phyloP scores from a whole-genome alignment of 495 filamentous ascomycete genomes.

The Aspergillus leporis region DNA sequence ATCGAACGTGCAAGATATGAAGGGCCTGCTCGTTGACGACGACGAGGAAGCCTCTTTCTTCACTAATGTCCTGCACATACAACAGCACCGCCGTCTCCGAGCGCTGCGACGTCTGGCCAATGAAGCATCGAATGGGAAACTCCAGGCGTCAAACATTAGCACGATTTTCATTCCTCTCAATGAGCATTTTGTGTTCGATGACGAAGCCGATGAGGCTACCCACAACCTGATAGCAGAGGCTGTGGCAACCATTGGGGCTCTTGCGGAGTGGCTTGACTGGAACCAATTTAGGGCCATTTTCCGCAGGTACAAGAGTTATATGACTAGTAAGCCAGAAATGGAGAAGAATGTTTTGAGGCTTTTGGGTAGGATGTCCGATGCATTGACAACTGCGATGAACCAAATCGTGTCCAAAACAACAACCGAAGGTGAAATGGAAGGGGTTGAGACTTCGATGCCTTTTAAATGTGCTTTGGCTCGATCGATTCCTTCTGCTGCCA shows the following conservation, averaged over 20 bases:
- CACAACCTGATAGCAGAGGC: conserved; percentile 85
- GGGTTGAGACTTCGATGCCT: conserved; percentile 29
- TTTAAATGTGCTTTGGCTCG: conserved; percentile 54
- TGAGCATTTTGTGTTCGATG: conserved; percentile 89
- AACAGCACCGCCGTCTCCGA: conserved; percentile 81
- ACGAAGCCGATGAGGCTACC: conserved; percentile 70
- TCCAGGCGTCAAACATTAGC: conserved; percentile 74
- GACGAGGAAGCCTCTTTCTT: conserved; percentile 95
- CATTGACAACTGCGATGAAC: conserved; percentile 57
- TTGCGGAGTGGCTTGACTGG: conserved; percentile 83
- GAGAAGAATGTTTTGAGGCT: conserved; percentile 85
- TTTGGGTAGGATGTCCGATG: conserved; percentile 76
- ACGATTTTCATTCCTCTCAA: conserved; percentile 88
- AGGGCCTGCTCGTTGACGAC: conserved; percentile 66
- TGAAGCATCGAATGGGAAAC: conserved; percentile 58
- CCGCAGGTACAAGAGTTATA: conserved; percentile 74
- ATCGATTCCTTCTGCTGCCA: conserved; percentile 67
- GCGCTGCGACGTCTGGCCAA: conserved; percentile 75
- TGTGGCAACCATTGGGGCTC: conserved; percentile 67
- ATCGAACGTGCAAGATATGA: conserved; percentile 71
- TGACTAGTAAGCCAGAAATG: conserved; percentile 76
- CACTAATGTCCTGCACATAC: conserved; percentile 86
- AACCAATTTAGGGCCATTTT: conserved; percentile 83
- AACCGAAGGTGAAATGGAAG: conserved; percentile 32
- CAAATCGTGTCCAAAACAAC: conserved; percentile 36